A percentile compares a stretch with the other conserved stretches of the same genome.
Conservation (phyloP, 2,329 filamentous ascomycete genomes). For the Sporothrix schenckii region DNA sequence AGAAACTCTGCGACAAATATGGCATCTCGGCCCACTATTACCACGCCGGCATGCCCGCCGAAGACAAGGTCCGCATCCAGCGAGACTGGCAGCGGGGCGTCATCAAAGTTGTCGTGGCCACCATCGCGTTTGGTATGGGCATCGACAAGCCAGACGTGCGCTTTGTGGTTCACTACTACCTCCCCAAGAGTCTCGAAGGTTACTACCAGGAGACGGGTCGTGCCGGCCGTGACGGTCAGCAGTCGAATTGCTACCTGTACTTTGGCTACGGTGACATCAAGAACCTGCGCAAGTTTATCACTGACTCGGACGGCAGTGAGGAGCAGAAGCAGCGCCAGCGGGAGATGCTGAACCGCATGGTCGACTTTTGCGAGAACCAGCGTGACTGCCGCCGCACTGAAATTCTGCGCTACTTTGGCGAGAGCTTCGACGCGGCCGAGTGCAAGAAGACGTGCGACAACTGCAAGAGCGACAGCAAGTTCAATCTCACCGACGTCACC, state of each 20-base stretch:
- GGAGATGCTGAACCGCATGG: conserved; percentile 81
- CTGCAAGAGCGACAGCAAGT: conserved; percentile 72
- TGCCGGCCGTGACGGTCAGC: conserved; percentile 85
- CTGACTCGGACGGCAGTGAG: conserved; percentile 75
- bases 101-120: conserved; percentile 90
- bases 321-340: conserved; percentile 79
- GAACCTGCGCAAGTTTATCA: conserved; percentile 77
- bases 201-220: conserved; percentile 98
- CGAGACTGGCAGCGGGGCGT: conserved; percentile 78
- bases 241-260: conserved; percentile 86
- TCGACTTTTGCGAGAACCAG: conserved; percentile 86
- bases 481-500: conserved; percentile 76
- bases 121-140: conserved; percentile 99
- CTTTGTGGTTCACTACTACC: conserved; percentile 89
- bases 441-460: conserved; percentile 86
- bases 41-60: conserved; percentile 74
- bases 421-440: conserved; percentile 71
- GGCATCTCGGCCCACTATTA: conserved; percentile 80
- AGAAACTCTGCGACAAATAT: conserved; percentile 62
- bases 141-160: conserved; percentile 97
- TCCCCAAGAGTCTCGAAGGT: conserved; percentile 94
- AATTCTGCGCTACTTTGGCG: conserved; percentile 92
- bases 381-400: conserved; percentile 85
- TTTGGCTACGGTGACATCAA: conserved; percentile 79
- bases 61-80: conserved; percentile 72